phyloP scores from a whole-genome alignment of 306 rosid species.

The Senna tora region DNA sequence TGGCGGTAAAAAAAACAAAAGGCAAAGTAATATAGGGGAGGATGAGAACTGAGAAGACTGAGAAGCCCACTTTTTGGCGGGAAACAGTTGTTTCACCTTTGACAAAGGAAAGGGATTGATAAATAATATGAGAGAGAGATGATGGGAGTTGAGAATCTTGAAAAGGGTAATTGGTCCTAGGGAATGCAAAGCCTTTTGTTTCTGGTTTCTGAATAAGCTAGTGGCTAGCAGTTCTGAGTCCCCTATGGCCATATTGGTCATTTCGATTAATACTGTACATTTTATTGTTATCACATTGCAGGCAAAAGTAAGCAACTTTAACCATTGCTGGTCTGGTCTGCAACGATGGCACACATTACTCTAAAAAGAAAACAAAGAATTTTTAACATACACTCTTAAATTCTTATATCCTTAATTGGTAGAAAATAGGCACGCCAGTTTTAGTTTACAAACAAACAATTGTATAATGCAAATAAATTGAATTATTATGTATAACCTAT shows the following conservation, averaged over 20 bases:
- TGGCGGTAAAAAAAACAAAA: constrained; percentile 28
- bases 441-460: constrained; percentile 25
- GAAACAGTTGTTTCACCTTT: constrained; percentile 47
- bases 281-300: not conserved
- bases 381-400: not conserved
- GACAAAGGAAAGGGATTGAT: constrained; percentile 36
- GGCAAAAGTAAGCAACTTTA: not conserved
- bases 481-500: constrained; percentile 13
- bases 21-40: constrained; percentile 35
- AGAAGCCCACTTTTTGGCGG: constrained; percentile 57
- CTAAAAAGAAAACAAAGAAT: not conserved
- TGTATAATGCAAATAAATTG: constrained; percentile 19
- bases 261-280: constrained; percentile 5
- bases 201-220: not conserved
- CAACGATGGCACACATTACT: not conserved
- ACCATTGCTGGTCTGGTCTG: not conserved
- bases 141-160: constrained; percentile 36
- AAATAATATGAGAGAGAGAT: not conserved
- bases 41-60: not conserved
- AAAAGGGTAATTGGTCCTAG: constrained; percentile 44
- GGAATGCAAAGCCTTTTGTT: constrained; percentile 50
- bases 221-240: constrained; percentile 34
- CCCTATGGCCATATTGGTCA: constrained; percentile 33
- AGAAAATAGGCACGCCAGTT: constrained; percentile 3
- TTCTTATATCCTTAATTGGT: constrained; percentile 29